Base-by-base conservation (phyloP, 306 rosid species). In the Glycine latifolia region DNA sequence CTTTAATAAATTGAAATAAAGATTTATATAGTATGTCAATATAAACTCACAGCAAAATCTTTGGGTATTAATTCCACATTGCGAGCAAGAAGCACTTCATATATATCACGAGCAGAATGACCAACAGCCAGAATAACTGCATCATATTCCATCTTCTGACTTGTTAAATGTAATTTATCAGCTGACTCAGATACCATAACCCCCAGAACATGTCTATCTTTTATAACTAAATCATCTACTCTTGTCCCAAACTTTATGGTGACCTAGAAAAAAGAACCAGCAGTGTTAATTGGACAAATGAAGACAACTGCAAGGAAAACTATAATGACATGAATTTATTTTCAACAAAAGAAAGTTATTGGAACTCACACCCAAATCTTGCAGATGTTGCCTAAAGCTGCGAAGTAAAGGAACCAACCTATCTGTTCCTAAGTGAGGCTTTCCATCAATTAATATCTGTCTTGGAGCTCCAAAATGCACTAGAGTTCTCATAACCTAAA, bases 381-480 rank as follows among this genome's bases (percentile, higher is more conserved):
- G 90, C 77, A 95, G 85, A 84, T 95, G 97, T 76, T 75, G 84
- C 87, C 99, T 94, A 79, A 95, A 88, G 87, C 90, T 95, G 76
- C 94, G 97, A 83, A 95, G 95, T 82, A 95, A 86, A 35, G 97
- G 98, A 89, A 95, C 85, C 96, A 95, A 85, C 81, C 87, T 95
- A 88, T 93, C 98, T 20, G 99, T 95, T 81, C 99, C 99, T 68
- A 95, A 86, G 84, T 95, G 99, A 81, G 99, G 99, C 87, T 93
- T 95, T 76, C 98, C 98, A 68, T 88, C 86, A 56, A 95, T 80
- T 84, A 95, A 89, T 80, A 95, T 95, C 67, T 87, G 88, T 85
- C 90, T 58, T 60, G 97, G 95, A 87, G 99, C 98, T 56, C 99
- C 98, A 89, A 95, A 90, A 67, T 85, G 95, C 83, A 95, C 97